Base-by-base conservation (phyloP, 371 early-diverging fungal genomes). In the Mitosporidium daphniae region DNA sequence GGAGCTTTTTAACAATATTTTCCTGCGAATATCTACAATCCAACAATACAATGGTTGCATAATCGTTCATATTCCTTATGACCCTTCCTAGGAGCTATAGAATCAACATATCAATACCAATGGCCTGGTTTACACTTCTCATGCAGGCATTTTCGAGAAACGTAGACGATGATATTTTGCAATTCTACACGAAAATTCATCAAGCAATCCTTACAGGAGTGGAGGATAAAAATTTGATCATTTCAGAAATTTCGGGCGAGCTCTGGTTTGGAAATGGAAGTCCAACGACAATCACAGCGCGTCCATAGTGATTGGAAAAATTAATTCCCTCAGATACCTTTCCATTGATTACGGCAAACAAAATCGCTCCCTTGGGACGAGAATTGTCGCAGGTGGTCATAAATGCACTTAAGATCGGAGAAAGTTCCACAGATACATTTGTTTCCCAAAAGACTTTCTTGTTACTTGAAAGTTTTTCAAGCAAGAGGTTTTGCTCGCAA, bases 281-380 rank as follows among this genome's bases (percentile, higher is more conserved):
- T 0, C 82, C 86, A 8, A 74, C 36, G 56, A 82, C 64, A 10
- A 84, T 53, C 0, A 84, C 59, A 2, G 62, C 62, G 30, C 61
- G 55, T 29, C 4, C 20, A 19, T 19, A 18, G 10, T 37, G 35
- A 31, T 46, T 34, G 4, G 29, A 33, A 31, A 50, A 84, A 38
- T 91, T 82, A 38, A 91, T 82, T 2, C 94, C 97, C 45, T 97
- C 95, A 29, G 73, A 72, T 53, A 94, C 54, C 36, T 64, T 71
- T 3, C 94, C 98, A 11, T 80, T 78, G 1, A 97, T 73, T 0
- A 97, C 91, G 29, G 70, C 65, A 22, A 94, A 46, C 22, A 97
- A 35, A 7, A 93, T 36, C 0, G 74, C 70, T 0, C 86, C 86
- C 0, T 36, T 42, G 0, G 1, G 12, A 13, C 1, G 34, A n/a